Evolutionary conservation across 306 rosid species (phyloP).

Genomic region (Astragalus glycyphyllos): DNA sequence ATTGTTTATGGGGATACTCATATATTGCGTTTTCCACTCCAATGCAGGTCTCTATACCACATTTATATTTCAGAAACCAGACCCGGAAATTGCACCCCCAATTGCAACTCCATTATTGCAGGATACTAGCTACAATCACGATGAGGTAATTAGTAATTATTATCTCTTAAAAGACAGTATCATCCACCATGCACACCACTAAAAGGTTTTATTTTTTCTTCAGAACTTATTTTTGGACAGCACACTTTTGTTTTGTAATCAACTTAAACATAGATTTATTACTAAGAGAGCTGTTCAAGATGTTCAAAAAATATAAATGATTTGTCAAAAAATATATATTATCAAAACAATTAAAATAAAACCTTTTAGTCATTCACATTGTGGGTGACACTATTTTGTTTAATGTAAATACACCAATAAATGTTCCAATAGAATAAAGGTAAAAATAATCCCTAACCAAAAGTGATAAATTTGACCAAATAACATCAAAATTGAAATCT

Average conservation of each 20-base stretch:
- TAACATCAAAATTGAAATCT: not conserved
- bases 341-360: not conserved
- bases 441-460: not conserved
- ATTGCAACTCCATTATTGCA: slow-evolving; percentile 63
- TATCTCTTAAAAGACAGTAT: not conserved
- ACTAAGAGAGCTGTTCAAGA: slow-evolving; percentile 4
- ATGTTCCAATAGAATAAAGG: not conserved
- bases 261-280: not conserved
- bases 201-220: not conserved
- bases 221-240: not conserved
- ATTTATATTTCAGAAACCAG: slow-evolving; percentile 94
- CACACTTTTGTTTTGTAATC: not conserved
- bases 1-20: slow-evolving; percentile 23
- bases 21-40: slow-evolving; percentile 31
- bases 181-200: not conserved
- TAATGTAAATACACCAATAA: not conserved
- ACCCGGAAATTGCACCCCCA: slow-evolving; percentile 83
- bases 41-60: slow-evolving; percentile 83
- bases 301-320: not conserved
- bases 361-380: not conserved
- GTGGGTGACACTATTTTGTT: slow-evolving; percentile 14
- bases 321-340: not conserved
- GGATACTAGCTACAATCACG: slow-evolving; percentile 62
- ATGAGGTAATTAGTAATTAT: slow-evolving; percentile 69
- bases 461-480: not conserved